Base-by-base conservation (phyloP, 495 filamentous ascomycete species). In the Immersiella caudata region DNA sequence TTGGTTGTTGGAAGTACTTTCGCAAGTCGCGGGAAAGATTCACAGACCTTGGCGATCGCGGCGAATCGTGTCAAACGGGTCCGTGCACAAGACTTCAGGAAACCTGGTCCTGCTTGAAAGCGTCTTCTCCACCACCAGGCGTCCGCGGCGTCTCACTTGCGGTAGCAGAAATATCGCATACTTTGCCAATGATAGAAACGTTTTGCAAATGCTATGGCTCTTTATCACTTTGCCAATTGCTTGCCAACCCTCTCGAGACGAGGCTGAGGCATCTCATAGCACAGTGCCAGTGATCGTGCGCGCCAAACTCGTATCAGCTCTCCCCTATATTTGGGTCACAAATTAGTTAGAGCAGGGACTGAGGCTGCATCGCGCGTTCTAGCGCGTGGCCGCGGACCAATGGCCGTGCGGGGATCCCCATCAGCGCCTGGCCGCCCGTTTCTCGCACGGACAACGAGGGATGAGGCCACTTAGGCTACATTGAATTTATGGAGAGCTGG, bases 381-480 rank as follows among this genome's bases (percentile, higher is more conserved):
- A 18, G 26, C 60, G 35, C 35, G 40, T 12, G 33, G 60, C 25
- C 22, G 33, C 33, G 18, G 52, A 33, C 63, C 63, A 65, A 65
- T 65, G 21, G 25, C n/a, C 5, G 27, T 7, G 29, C 20, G 63
- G 27, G 51, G 63, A 57, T 27, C 49, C 16, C 61, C 61, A 54
- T 21, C 49, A 12, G 49, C 61, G 29, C 61, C 33, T 63, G 61
- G 61, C 61, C 22, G 18, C 16, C 49, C 22, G 8, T 9, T 63
- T 18, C 61, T 63, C 50, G 40, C 56, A 62, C 59, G 49, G 63
- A 29, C 54, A 5, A 52, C 64, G 64, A 68, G 69, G 70, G 67
- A 72, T 74, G 52, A 76, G 74, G 72, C 74, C 74, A 76, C 72
- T 76, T 76, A 68, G 71, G 67, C 72, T 76, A 40, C 66, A 55